A percentile compares a stretch with the other conserved stretches of the same genome.
These are phyloP conservation scores for Larix kaempferi DNA, from an alignment of 75 land plant genomes.

Conservation along the genomic window DNA sequence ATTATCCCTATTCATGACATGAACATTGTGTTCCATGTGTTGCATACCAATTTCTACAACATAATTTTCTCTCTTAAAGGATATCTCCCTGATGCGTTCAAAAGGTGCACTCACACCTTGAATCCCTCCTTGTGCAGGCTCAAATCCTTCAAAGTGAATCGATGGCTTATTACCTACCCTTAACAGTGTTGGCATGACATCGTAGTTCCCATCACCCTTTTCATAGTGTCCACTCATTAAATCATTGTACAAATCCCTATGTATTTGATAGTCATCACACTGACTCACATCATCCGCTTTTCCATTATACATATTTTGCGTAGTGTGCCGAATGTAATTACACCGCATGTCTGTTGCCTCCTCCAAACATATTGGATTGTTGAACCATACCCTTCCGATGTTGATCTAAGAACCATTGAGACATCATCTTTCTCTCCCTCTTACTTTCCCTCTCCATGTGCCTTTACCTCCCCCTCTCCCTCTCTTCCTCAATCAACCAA, in stretches of 20 bases:
- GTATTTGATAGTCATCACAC: neutral
- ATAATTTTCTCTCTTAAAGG: neutral
- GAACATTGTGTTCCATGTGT: neutral
- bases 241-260: neutral
- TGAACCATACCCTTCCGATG: neutral
- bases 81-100: neutral
- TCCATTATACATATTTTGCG: neutral
- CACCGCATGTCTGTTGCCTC: neutral
- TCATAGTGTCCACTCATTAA: neutral
- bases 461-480: neutral
- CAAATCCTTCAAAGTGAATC: neutral
- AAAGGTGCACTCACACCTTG: neutral
- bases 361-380: neutral
- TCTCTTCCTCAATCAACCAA: constrained; percentile 7
- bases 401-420: neutral
- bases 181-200: neutral
- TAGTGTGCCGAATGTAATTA: neutral
- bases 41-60: neutral
- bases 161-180: neutral
- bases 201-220: neutral
- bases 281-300: neutral
- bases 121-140: neutral
- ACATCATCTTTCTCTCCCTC: constrained; percentile 1
- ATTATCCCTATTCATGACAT: neutral
- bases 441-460: neutral